Evolutionary conservation across 306 rosid genomes (phyloP), one percentile per base, ranked within the genome.

Genomic region (Cucurbita ficifolia): DNA sequence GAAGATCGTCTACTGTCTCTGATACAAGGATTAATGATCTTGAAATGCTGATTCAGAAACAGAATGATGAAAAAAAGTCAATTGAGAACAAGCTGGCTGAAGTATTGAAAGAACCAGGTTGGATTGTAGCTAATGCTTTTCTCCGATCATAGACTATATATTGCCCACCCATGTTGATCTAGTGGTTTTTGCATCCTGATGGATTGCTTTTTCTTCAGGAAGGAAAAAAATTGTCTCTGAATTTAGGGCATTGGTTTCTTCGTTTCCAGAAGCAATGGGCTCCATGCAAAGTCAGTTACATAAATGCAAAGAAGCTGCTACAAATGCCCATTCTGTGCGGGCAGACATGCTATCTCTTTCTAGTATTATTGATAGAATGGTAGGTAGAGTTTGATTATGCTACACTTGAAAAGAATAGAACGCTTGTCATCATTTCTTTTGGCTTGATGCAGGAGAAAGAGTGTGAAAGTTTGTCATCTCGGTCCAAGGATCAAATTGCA

Each of bases 221-320:
- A 90, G 97, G 80, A 89, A 89, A 82, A 88, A 87, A 79, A 75
- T 94, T 71, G 81, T 94, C 79, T 86, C 90, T 4, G 96, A 91
- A 84, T 91, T 94, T 78, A 91, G 81, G 81, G 81, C 91, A 64
- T 75, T 94, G 86, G 84, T 91, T 76, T 91, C 99, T 79, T 87
- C 97, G 14, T 94, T 94, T 88, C 99, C 99, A 43, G 92, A 86
- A 73, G 84, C 89, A 83, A 93, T 93, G 98, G 88, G 86, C 70
- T 79, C 85, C 71, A 94, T 94, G 99, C 97, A 94, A 81, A 84
- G 75, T 76, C 90, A 91, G 72, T 57, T 94, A 58, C 86, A 83
- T 38, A 86, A 89, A 84, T 84, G 81, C 76, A 94, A 94, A 82
- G 96, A 91, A 83, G 86, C 91, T 70, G 95, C 97, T 80, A 81